Conservation (phyloP, 2,329 filamentous ascomycete genomes). For the Purpureocillium takamizusanense region DNA sequence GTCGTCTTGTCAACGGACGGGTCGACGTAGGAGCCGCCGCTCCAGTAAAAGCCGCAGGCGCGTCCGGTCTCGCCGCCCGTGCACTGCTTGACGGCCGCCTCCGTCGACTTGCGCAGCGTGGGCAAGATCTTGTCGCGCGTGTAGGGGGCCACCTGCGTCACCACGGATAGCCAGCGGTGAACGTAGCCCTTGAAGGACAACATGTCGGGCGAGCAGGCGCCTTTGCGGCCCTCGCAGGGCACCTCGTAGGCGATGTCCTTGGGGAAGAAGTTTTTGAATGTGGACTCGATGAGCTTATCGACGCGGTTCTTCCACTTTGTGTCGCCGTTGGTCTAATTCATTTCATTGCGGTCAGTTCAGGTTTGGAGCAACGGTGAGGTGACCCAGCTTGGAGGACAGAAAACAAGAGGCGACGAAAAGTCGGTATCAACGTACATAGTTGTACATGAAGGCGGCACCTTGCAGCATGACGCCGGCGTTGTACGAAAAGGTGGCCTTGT, state of each 20-base stretch:
- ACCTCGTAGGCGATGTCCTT: slow-evolving; percentile 55
- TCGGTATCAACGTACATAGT: slow-evolving; percentile 34
- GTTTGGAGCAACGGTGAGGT: too few species aligned
- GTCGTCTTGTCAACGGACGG: slow-evolving; percentile 42
- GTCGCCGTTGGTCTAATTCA: slow-evolving; percentile 40
- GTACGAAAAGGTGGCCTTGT: slow-evolving; percentile 58
- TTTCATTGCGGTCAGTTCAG: too few species aligned
- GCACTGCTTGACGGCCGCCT: slow-evolving; percentile 53
- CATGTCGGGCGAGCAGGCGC: slow-evolving; percentile 62
- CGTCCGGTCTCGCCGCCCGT: slow-evolving; percentile 47
- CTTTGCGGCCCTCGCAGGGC: slow-evolving; percentile 49
- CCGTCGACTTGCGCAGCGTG: slow-evolving; percentile 46
- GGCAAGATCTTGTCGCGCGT: slow-evolving; percentile 46
- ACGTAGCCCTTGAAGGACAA: slow-evolving; percentile 64
- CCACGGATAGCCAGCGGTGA: slow-evolving; percentile 54
- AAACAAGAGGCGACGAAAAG: background rate
- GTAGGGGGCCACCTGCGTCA: slow-evolving; percentile 53
- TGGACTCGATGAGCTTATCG: slow-evolving; percentile 43
- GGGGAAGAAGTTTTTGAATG: slow-evolving; percentile 43
- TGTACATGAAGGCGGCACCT: slow-evolving; percentile 61
- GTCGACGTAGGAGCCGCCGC: slow-evolving; percentile 30
- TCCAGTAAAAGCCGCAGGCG: slow-evolving; percentile 60
- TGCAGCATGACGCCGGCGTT: slow-evolving; percentile 53
- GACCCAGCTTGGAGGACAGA: background rate
- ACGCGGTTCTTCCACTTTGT: slow-evolving; percentile 46